phyloP scores from a whole-genome alignment of 75 land plant genomes.

The Selaginella tamariscina region DNA sequence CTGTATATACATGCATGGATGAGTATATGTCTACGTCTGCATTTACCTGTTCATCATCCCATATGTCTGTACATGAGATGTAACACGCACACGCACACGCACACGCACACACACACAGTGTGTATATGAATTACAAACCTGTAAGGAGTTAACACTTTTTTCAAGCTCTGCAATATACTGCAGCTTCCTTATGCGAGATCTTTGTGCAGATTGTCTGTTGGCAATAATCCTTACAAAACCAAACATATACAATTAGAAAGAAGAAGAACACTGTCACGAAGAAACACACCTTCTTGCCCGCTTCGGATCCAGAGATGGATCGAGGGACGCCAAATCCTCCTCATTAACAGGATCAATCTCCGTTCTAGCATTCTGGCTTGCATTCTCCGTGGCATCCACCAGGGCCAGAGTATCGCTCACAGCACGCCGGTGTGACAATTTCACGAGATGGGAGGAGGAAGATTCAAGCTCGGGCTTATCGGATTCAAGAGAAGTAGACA shows the following conservation, averaged over 20 bases:
- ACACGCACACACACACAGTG: no score
- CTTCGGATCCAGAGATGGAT: conserved; percentile 53
- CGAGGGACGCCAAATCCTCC: conserved; percentile 12
- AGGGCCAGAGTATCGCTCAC: conserved; percentile 79
- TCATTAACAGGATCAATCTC: conserved; percentile 25
- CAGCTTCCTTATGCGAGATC: conserved; percentile 86
- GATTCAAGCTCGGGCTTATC: no score
- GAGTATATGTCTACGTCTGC: no score
- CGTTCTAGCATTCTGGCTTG: conserved; percentile 30
- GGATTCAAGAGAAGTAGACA: no score
- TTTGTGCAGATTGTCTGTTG: conserved; percentile 86
- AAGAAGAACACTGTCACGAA: neutral
- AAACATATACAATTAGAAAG: neutral
- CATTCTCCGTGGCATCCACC: conserved; percentile 30
- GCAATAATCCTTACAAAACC: conserved; percentile 50
- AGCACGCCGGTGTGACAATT: conserved; percentile 60
- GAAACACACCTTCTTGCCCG: conserved; percentile 60
- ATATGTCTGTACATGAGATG: no score
- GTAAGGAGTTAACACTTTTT: conserved; percentile 63
- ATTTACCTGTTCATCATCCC: no score
- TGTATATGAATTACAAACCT: conserved; percentile 38
- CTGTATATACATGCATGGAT: no score
- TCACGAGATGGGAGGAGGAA: conserved; percentile 38
- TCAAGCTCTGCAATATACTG: conserved; percentile 96
- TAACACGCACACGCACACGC: no score